Conservation (phyloP, 345 rosid genomes). For the Eucalyptus camaldulensis region DNA sequence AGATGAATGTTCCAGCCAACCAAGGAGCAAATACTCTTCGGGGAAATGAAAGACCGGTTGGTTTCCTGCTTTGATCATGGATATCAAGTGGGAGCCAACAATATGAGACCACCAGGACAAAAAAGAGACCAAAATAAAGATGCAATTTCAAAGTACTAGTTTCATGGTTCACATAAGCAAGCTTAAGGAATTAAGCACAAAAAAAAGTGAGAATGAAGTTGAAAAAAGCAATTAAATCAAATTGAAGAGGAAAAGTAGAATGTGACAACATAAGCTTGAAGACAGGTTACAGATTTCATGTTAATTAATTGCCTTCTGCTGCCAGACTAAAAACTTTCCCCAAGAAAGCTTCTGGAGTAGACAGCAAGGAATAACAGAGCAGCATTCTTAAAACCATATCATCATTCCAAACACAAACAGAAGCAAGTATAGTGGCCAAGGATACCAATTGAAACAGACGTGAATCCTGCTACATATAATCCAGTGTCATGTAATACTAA, state of each 20-base stretch:
- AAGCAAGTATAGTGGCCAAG: not conserved
- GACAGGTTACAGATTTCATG: not conserved
- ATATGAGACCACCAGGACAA: not conserved
- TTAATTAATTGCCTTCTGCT: not conserved
- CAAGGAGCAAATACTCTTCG: slow-evolving; percentile 81
- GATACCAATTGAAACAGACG: not conserved
- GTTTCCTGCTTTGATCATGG: slow-evolving; percentile 27
- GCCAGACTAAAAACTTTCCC: not conserved
- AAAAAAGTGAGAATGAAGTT: not conserved
- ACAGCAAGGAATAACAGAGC: not conserved
- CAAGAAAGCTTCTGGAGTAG: not conserved
- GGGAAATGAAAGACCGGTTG: slow-evolving; percentile 48
- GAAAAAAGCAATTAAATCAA: not conserved
- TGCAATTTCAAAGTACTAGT: not conserved
- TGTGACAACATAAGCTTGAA: not conserved
- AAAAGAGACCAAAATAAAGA: not conserved
- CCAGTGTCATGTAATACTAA: not conserved
- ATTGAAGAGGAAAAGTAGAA: not conserved
- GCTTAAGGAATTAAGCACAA: not conserved
- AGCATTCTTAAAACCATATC: not conserved
- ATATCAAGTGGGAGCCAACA: not conserved
- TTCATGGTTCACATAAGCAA: not conserved
- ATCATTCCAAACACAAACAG: not conserved
- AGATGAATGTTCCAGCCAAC: slow-evolving; percentile 44
- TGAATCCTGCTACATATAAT: not conserved